Conservation (phyloP, 345 rosid species). For the Carallia brachiata region DNA sequence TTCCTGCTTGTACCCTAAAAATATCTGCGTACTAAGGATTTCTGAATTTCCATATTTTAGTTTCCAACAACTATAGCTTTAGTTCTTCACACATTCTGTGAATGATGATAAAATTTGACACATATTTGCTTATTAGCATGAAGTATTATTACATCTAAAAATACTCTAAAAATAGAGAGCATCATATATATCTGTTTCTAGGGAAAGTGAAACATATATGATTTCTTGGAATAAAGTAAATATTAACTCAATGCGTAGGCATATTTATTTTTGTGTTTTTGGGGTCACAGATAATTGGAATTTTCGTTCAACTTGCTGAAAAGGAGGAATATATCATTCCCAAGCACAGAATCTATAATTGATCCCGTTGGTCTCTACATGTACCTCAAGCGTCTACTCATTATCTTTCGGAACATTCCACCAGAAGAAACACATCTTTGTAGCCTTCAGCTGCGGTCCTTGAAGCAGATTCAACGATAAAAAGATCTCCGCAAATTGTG, state of each 20-base stretch:
- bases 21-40: background rate
- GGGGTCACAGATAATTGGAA: background rate
- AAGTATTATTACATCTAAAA: too few relatives aligned
- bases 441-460: background rate
- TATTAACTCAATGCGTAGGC: too few relatives aligned
- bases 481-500: background rate
- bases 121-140: too few relatives aligned
- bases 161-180: background rate
- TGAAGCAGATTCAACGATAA: constrained; percentile 12
- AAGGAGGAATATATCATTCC: background rate
- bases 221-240: background rate
- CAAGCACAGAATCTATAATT: background rate
- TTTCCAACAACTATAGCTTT: background rate
- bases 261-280: too few relatives aligned
- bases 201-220: background rate
- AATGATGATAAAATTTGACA: too few relatives aligned
- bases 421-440: background rate
- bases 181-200: background rate
- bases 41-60: background rate
- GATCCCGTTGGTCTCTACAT: background rate
- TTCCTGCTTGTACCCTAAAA: background rate
- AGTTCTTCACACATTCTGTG: background rate
- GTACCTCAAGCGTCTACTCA: constrained; percentile 23
- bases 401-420: constrained; percentile 23
- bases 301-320: constrained; percentile 8